Evolutionary conservation across 2,329 filamentous ascomycete species (phyloP), one percentile per base, ranked within the genome.

Genomic region (Hymenoscyphus scutula): DNA sequence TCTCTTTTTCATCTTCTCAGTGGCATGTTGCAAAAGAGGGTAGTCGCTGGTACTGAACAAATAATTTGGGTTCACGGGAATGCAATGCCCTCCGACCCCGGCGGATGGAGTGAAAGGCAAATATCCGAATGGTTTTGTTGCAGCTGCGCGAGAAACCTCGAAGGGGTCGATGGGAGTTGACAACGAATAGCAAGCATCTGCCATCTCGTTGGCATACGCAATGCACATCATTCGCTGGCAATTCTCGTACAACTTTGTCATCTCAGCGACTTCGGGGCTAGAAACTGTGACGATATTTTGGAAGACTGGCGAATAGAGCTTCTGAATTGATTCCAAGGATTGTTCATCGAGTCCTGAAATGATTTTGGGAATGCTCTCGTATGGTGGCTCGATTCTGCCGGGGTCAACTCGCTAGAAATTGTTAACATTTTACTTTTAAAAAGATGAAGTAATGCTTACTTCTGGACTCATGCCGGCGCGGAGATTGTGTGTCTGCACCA

Each of bases 221-320:
- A 83, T 82, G 67, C 77, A 77, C 13, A 84, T 74, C 79, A 83
- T 84, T 1, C 82, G 76, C 69, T 84, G 81, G 68, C 82, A 85
- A 69, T 84, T 85, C 64, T 84, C 82, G 68, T 83, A 85, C 13
- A 85, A 73, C 72, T 85, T 85, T 65, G 78, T 81, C 80, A 84
- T 84, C 71, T 84, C 82, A 1, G 82, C 82, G 1, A 83, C 81
- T 67, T 85, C 82, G 1, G 82, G 81, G 32, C 72, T 73, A 11
- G 80, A 81, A 32, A 84, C 81, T 0, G 78, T 76, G 6, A 84
- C 75, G 5, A 84, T 74, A 0, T 72, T 70, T 57, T 82, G 74
- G 64, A 83, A 84, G 1, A 78, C 79, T n/a, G 71, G 68, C 2
- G 74, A 73, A 69, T 84, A 84, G 3, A 84, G 70, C 6, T 71